phyloP scores from a whole-genome alignment of 2,329 filamentous ascomycete species.

The Aspergillus sp. region DNA sequence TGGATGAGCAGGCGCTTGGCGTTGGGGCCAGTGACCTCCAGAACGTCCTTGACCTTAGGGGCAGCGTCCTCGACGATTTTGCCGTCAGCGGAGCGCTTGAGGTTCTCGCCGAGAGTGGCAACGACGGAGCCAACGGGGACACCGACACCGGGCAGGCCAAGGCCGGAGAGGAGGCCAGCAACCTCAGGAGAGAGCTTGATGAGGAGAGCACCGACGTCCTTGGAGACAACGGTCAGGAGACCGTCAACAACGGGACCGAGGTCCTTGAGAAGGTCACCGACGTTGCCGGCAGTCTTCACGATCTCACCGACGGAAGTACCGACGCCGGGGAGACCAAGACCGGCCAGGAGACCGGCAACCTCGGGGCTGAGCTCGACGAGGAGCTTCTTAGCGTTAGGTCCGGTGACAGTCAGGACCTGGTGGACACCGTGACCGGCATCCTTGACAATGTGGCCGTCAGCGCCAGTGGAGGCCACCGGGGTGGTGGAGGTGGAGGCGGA shows the following conservation, averaged over 20 bases:
- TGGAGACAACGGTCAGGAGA: slow-evolving; percentile 31
- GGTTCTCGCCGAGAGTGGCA: slow-evolving; percentile 25
- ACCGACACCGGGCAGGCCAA: slow-evolving; percentile 30
- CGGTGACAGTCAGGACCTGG: slow-evolving; percentile 30
- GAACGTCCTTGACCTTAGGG: slow-evolving; percentile 24
- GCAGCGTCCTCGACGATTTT: slow-evolving; percentile 28
- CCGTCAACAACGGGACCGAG: slow-evolving; percentile 24
- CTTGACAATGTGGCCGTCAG: slow-evolving; percentile 28
- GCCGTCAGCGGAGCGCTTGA: slow-evolving; percentile 28
- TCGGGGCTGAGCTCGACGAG: slow-evolving; percentile 33
- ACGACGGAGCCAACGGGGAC: slow-evolving; percentile 29
- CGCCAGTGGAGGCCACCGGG: slow-evolving; percentile 10
- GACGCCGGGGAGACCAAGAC: slow-evolving; percentile 28
- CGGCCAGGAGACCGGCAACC: slow-evolving; percentile 26
- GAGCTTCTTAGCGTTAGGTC: slow-evolving; percentile 25
- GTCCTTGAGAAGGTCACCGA: slow-evolving; percentile 28
- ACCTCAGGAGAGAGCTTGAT: slow-evolving; percentile 30
- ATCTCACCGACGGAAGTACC: slow-evolving; percentile 27
- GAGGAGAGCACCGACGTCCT: slow-evolving; percentile 31
- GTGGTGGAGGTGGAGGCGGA: slow-evolving; percentile 6
- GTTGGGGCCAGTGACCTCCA: slow-evolving; percentile 30
- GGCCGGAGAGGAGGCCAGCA: slow-evolving; percentile 26
- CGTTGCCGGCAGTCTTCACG: slow-evolving; percentile 25
- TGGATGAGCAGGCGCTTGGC: slow-evolving; percentile 31
- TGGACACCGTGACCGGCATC: slow-evolving; percentile 29